phyloP scores from a whole-genome alignment of 2,329 filamentous ascomycete species.

The Bipolaris cookei region DNA sequence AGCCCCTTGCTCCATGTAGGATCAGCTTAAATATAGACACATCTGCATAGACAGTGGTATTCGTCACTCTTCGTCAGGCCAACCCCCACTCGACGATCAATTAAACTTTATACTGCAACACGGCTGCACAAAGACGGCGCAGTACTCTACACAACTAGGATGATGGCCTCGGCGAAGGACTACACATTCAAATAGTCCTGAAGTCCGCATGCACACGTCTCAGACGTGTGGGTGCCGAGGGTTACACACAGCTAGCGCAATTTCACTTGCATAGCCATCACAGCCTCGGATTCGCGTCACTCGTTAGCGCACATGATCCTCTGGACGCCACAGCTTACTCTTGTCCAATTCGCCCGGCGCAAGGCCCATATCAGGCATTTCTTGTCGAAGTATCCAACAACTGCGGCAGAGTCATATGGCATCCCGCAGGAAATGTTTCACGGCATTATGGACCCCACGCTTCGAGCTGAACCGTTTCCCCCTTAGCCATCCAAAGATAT shows the following conservation, averaged over 20 bases:
- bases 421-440: neutral
- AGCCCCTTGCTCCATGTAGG: too few relatives aligned
- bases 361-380: neutral
- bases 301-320: neutral
- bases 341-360: neutral
- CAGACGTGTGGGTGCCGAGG: neutral
- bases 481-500: neutral
- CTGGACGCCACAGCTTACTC: neutral
- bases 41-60: neutral
- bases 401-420: neutral
- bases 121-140: neutral
- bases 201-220: neutral
- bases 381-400: neutral
- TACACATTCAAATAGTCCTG: neutral
- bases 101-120: neutral
- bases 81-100: neutral
- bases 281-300: neutral
- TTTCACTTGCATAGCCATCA: neutral
- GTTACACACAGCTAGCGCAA: neutral
- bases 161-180: neutral
- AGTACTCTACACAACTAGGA: neutral
- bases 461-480: neutral
- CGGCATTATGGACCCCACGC: neutral
- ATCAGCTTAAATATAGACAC: too few relatives aligned
- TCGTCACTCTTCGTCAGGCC: too few relatives aligned